Conservation (phyloP, 176 grass and related monocot genomes). For the Musa itinerans region DNA sequence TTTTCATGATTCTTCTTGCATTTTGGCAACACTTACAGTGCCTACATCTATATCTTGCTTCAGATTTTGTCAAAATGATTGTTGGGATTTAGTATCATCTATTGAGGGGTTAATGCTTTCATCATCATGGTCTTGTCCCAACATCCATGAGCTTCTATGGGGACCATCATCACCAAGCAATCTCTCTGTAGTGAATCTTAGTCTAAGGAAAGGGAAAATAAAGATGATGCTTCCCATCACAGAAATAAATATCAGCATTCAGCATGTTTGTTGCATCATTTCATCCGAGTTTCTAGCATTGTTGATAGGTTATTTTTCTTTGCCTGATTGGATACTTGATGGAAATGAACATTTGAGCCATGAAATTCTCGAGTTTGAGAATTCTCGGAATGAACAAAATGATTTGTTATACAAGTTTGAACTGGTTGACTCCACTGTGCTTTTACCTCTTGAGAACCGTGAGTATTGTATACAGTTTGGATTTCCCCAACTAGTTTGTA, state of each 20-base stretch:
- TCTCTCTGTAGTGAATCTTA: slow-evolving; percentile 50
- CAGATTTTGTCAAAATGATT: slow-evolving; percentile 32
- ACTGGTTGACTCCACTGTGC: slow-evolving; percentile 58
- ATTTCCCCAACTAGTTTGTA: slow-evolving; percentile 56
- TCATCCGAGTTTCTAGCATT: slow-evolving; percentile 65
- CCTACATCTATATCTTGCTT: slow-evolving; percentile 48
- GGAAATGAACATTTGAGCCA: slow-evolving; percentile 31
- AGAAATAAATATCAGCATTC: slow-evolving; percentile 61
- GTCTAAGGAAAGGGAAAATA: slow-evolving; percentile 46
- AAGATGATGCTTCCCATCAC: slow-evolving; percentile 27
- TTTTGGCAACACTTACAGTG: slow-evolving; percentile 54
- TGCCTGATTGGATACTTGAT: slow-evolving; percentile 67
- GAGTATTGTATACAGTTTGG: slow-evolving; percentile 50
- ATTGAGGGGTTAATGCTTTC: slow-evolving; percentile 47
- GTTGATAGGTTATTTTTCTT: slow-evolving; percentile 79
- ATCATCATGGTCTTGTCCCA: slow-evolving; percentile 49
- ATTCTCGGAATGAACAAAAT: slow-evolving; percentile 21
- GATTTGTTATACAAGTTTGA: slow-evolving; percentile 68
- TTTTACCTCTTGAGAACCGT: slow-evolving; percentile 70
- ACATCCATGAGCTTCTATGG: slow-evolving; percentile 50
- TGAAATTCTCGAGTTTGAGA: slow-evolving; percentile 29
- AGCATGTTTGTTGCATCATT: slow-evolving; percentile 81
- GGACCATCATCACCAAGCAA: slow-evolving; percentile 44
- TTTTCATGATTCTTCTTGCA: slow-evolving; percentile 72
- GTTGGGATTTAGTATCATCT: slow-evolving; percentile 66